A percentile compares a stretch with the other conserved stretches of the same genome.
phyloP scores from a whole-genome alignment of 2,329 filamentous ascomycete genomes.

The Leptosphaerulina australis region DNA sequence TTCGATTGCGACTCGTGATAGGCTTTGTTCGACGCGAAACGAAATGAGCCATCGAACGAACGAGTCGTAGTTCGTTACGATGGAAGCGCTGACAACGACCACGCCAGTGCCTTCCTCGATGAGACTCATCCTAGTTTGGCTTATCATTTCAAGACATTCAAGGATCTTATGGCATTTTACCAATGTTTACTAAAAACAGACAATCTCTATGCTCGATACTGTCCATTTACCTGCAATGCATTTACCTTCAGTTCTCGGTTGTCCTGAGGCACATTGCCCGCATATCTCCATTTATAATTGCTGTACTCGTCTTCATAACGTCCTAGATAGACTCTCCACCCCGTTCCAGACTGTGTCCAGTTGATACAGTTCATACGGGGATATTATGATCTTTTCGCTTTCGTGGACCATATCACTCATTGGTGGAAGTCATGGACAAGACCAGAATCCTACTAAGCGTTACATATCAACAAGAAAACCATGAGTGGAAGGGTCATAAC shows the following conservation, averaged over 20 bases:
- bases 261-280: not conserved
- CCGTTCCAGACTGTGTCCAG: not conserved
- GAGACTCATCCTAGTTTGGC: not conserved
- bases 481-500: not conserved
- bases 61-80: too few species aligned
- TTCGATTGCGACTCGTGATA: too few species aligned
- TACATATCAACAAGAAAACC: not conserved
- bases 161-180: not conserved
- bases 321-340: not conserved
- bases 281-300: not conserved
- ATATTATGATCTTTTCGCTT: not conserved
- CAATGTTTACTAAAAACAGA: not conserved
- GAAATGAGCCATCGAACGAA: too few species aligned
- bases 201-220: not conserved
- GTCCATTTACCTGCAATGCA: not conserved
- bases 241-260: not conserved
- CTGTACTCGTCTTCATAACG: not conserved
- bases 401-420: not conserved
- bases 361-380: not conserved
- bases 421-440: not conserved
- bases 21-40: too few species aligned
- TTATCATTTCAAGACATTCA: conserved; percentile 1
- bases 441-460: not conserved
- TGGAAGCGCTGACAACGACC: not conserved
- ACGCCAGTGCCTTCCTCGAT: not conserved